Conservation (phyloP, 2,329 filamentous ascomycete species). For the Aspergillus clavatus region DNA sequence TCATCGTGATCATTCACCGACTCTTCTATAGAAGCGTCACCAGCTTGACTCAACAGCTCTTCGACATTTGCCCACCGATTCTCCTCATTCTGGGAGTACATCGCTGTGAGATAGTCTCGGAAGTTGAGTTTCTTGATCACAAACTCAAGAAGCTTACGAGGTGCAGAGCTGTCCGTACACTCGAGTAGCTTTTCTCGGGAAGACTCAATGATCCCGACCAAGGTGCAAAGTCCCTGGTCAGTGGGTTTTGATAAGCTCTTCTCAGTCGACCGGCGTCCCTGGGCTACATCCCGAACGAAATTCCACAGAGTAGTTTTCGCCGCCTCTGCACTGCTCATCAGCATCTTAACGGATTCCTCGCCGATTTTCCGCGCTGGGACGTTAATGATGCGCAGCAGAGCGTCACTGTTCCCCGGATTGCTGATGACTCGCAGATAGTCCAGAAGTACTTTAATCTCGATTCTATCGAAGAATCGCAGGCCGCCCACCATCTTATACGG, state of each 20-base stretch:
- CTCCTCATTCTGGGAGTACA: slow-evolving; percentile 70
- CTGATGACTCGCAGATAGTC: slow-evolving; percentile 85
- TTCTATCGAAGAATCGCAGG: slow-evolving; percentile 83
- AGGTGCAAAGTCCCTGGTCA: slow-evolving; percentile 53
- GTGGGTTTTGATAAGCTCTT: slow-evolving; percentile 54
- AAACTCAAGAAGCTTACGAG: slow-evolving; percentile 50
- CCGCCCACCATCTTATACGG: slow-evolving; percentile 92
- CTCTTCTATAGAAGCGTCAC: slow-evolving; percentile 56
- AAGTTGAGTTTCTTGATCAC: slow-evolving; percentile 64
- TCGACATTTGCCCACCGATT: slow-evolving; percentile 82
- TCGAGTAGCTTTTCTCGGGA: slow-evolving; percentile 52
- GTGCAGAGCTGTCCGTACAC: slow-evolving; percentile 35
- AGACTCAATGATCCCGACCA: slow-evolving; percentile 58
- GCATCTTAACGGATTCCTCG: slow-evolving; percentile 66
- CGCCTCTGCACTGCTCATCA: slow-evolving; percentile 72
- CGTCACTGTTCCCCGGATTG: slow-evolving; percentile 82
- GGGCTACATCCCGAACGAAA: slow-evolving; percentile 57
- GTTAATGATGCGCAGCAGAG: slow-evolving; percentile 78
- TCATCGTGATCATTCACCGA: slow-evolving; percentile 53
- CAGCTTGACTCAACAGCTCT: slow-evolving; percentile 76
- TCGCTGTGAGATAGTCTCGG: slow-evolving; percentile 65
- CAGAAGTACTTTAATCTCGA: slow-evolving; percentile 79
- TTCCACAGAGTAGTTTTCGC: slow-evolving; percentile 69
- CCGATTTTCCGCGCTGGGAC: slow-evolving; percentile 76
- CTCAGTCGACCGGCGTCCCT: slow-evolving; percentile 48